Base-by-base conservation (phyloP, 164 flowering plant genomes). In the Stephania cephalantha region DNA sequence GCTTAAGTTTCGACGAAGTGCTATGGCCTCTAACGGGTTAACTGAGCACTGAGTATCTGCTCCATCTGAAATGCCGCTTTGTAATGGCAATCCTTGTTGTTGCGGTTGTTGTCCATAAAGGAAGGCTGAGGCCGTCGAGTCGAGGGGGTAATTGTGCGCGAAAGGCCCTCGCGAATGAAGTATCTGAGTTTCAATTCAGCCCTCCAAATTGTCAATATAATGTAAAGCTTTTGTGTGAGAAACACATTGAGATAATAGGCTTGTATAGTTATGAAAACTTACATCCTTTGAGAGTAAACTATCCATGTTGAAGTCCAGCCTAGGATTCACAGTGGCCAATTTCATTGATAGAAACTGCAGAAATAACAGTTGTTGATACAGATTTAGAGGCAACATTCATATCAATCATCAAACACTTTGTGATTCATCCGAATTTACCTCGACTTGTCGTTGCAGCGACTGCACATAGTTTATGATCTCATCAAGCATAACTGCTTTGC, bases 391-490 rank as follows among this genome's bases (percentile, higher is more conserved):
- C 7, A 25, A 11, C 50, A 53, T 17, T 30, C 30, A n/a, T 20
- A 74, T 13, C 18, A 13, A 25, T 35, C 4, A 35, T 35, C 42
- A 35, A 30, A 13, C 13, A 71, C 35, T 48, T 20, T 72, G 64
- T 18, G 25, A 17, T 44, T 44, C 9, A 9, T 69, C 18, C 1
- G 5, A 75, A 75, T 71, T 78, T 85, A 94, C 98, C 97, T 95
- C 99, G 65, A 95, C 99, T 74, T 95, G 99, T 11, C 94, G 86
- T 75, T 94, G 98, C 81, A 94, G 82, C 11, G 98, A 92, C 81
- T 92, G 98, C 42, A 94, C 98, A 74, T 94, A 94, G 81, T 94
- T 94, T 52, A 94, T 94, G 71, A 94, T 94, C 74, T 94, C 98
- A 75, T 94, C 98, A 4, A 94, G 88, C 98, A 94, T 94, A 17